These are phyloP conservation scores for Claviceps spartinae DNA, from an alignment of 2,329 filamentous ascomycete genomes.

Conservation along the genomic window DNA sequence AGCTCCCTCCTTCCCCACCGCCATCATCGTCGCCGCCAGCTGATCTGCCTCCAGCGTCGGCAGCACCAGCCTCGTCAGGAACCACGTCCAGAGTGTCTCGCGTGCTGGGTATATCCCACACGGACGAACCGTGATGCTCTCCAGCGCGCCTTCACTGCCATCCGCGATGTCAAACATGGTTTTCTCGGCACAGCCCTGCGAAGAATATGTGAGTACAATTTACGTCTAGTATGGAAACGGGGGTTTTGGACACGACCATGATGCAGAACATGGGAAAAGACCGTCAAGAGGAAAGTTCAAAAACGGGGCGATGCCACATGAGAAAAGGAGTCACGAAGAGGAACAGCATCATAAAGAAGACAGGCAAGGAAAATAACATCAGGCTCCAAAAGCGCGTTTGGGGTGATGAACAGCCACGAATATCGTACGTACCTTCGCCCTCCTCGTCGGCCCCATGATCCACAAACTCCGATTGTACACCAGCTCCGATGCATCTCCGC, in stretches of 20 bases:
- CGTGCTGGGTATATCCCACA: background rate
- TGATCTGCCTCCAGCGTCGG: slow-evolving; percentile 1
- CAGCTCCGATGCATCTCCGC: background rate
- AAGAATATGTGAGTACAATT: background rate
- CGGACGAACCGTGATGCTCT: slow-evolving; percentile 2
- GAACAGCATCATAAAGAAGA: background rate
- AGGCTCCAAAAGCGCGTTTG: background rate
- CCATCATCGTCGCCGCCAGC: slow-evolving; percentile 1
- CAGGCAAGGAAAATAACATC: background rate
- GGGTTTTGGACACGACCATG: background rate
- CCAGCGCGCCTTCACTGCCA: background rate
- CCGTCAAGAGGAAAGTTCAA: background rate
- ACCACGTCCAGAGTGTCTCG: background rate
- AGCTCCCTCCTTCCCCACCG: background rate
- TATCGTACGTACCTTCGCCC: background rate
- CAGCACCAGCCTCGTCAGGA: slow-evolving; percentile 2
- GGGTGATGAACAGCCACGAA: no score
- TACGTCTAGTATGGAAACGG: background rate
- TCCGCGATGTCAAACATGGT: slow-evolving; percentile 1
- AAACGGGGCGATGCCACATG: background rate
- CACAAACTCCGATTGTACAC: slow-evolving; percentile 4
- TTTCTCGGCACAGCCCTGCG: slow-evolving; percentile 2
- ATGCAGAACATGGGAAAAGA: no score
- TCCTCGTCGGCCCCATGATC: slow-evolving; percentile 3
- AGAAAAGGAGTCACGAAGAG: no score